Base-by-base conservation (phyloP, 345 rosid genomes). In the Brassica incana region DNA sequence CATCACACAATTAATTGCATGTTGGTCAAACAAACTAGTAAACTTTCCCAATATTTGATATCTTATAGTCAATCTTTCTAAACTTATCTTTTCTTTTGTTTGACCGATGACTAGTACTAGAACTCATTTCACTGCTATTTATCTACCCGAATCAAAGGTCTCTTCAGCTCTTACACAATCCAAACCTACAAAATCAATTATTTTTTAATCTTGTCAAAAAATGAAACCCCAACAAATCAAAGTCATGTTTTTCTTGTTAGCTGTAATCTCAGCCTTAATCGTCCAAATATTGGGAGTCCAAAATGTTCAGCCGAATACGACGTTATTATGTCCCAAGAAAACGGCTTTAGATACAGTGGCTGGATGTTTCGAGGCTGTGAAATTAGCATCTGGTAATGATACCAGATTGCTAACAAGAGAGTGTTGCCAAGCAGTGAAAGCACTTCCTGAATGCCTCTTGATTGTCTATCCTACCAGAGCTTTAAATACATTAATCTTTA, bases 401-500 rank as follows among this genome's bases (percentile, higher is more conserved):
- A 11, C 0, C 18, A 68, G 58, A 68, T 43, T 32, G 59, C 10
- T 68, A 68, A 23, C 72, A 52, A 54, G 1, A 29, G 45, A 2
- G 0, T 67, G 78, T 58, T 75, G 73, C 59, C 29, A 38, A 6
- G 73, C 67, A 27, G 60, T 27, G 11, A 56, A 56, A 56, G 1
- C 25, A 56, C 61, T 56, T 56, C 61, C 61, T 56, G 61, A 56
- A 56, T 67, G 78, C 67, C 16, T 25, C 14, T 75, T 75, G 38
- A 12, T 35, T 65, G 16, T 75, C 3, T n/a, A 14, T 65, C 36
- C 10, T 23, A 15, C 16, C 6, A 50, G 2, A 52, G 64, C 16
- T 65, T 36, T 5, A 5, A n/a, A 33, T 52, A 65, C 65, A 25
- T 4, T 1, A 12, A 32, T 74, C 52, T 32, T 74, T 52, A 65